Base-by-base conservation (phyloP, 2,329 filamentous ascomycete genomes). In the Penicillium italicum region DNA sequence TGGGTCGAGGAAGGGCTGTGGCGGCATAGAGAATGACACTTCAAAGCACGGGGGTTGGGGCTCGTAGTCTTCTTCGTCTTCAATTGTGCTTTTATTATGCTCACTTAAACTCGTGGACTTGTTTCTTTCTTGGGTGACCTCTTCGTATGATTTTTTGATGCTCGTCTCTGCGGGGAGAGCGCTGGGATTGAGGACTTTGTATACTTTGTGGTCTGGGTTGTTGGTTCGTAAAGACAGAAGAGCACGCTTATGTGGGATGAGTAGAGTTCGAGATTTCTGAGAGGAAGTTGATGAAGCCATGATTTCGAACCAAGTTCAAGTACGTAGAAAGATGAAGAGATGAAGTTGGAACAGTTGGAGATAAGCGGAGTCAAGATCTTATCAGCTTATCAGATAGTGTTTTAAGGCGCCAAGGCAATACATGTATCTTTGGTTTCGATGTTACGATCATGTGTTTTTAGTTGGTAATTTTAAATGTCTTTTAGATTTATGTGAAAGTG, bases 1-100 rank as follows among this genome's bases (percentile, higher is more conserved):
- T 8, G 72, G 70, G 55, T 76, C 72, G 9, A 76, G 63, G 50
- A 77, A 76, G 22, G 72, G 74, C 57, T 76, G 72, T 33, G 71
- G 64, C 20, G 66, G 55, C 8, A 55, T 53, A 24, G 68, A 69
- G 16, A 73, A 72, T 44, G 74, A 63, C 48, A 72, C 66, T 42
- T 74, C 68, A n/a, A 67, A 65, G 12, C 57, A 57, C 1, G 44
- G 26, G 5, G 54, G n/a, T 9, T 50, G 56, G 7, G 26, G n/a
- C 4, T 41, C 38, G 12, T 34, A 38, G 9, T 54, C 30, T 20
- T 44, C 30, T 45, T 47, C 50, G 1, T 55, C 8, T 14, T 51
- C 43, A 7, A 34, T 1, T 22, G 10, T 28, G 18, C 31, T 37
- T 18, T 52, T 14, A 1, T 50, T 38, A 45, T 41, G 26, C 2